Conservation (phyloP, 371 early-diverging fungal species). For the Amoeboaphelidium protococcarum region DNA sequence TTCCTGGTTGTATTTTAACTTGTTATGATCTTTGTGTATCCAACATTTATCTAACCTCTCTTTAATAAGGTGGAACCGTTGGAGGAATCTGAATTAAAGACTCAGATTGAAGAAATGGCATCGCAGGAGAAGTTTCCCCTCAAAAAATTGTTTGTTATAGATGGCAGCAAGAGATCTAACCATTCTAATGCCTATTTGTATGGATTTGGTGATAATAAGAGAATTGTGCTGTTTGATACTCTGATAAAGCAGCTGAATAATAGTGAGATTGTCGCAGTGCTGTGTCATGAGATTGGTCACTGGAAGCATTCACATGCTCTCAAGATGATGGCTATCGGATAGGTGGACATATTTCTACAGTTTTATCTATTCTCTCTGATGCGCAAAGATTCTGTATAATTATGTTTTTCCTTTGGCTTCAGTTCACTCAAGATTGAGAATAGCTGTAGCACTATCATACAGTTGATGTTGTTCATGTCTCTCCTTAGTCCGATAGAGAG, state of each 20-base stretch:
- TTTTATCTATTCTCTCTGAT: slow-evolving; percentile 64
- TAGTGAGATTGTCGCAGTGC: slow-evolving; percentile 62
- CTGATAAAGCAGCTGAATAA: slow-evolving; percentile 48
- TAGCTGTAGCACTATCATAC: no score
- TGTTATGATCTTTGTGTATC: slow-evolving; percentile 66
- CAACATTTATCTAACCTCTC: slow-evolving; percentile 83
- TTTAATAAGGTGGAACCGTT: slow-evolving; percentile 90
- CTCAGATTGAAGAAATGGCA: slow-evolving; percentile 59
- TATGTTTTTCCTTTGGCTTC: slow-evolving; percentile 71
- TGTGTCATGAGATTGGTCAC: slow-evolving; percentile 89
- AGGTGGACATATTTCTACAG: slow-evolving; percentile 41
- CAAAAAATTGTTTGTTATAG: slow-evolving; percentile 78
- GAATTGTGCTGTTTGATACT: slow-evolving; percentile 92
- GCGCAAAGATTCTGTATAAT: slow-evolving; percentile 27
- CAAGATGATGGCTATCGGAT: slow-evolving; percentile 35
- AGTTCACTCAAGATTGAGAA: slow-evolving; percentile 5
- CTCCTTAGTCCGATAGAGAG: slow-evolving; percentile 38
- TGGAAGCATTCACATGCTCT: slow-evolving; percentile 72
- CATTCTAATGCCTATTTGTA: slow-evolving; percentile 97
- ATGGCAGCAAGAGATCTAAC: slow-evolving; percentile 72
- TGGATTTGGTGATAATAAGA: slow-evolving; percentile 85
- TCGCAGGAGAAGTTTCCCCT: slow-evolving; percentile 69
- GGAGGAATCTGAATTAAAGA: slow-evolving; percentile 54
- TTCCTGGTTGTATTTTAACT: slow-evolving; percentile 68
- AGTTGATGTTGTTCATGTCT: slow-evolving; percentile 60